A percentile compares a stretch with the other conserved stretches of the same genome.
phyloP scores from a whole-genome alignment of 2,329 filamentous ascomycete genomes.

The Myriosclerotinia curreyana region DNA sequence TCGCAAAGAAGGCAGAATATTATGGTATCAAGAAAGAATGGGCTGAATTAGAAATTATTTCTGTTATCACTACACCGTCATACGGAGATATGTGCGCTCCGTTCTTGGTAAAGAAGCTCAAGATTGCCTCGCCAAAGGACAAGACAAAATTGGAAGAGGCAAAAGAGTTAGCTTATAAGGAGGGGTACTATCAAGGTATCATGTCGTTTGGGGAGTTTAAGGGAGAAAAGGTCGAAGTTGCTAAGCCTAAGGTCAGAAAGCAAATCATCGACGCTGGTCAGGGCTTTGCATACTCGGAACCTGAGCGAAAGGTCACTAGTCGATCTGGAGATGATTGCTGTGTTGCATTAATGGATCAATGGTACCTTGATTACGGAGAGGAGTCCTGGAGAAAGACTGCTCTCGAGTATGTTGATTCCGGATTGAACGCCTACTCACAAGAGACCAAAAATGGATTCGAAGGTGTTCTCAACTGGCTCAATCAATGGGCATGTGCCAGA shows the following conservation, averaged over 20 bases:
- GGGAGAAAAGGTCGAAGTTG: conserved; percentile 80
- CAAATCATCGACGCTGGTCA: conserved; percentile 72
- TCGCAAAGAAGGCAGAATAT: conserved; percentile 93
- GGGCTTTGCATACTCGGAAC: conserved; percentile 91
- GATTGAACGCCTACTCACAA: conserved; percentile 74
- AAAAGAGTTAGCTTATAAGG: conserved; percentile 95
- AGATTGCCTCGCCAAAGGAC: conserved; percentile 97
- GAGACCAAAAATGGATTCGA: conserved; percentile 80
- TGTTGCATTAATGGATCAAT: conserved; percentile 90
- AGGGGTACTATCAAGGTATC: conserved; percentile 92
- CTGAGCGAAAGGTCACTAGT: conserved; percentile 83
- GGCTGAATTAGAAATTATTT: conserved; percentile 84
- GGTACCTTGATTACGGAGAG: conserved; percentile 96
- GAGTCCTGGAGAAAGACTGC: conserved; percentile 79
- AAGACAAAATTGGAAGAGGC: conserved; percentile 85
- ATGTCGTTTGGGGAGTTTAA: conserved; percentile 86
- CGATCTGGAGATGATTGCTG: conserved; percentile 91
- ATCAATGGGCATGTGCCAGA: conserved; percentile 91
- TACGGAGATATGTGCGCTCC: conserved; percentile 85
- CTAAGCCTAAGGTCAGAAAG: conserved; percentile 80
- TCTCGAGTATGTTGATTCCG: conserved; percentile 67
- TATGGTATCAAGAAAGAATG: conserved; percentile 97
- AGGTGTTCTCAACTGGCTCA: conserved; percentile 85
- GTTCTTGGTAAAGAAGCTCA: conserved; percentile 82
- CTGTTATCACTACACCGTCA: conserved; percentile 83